Evolutionary conservation across 305 asterid species (phyloP).

Genomic region (Stenogyne calaminthoides): DNA sequence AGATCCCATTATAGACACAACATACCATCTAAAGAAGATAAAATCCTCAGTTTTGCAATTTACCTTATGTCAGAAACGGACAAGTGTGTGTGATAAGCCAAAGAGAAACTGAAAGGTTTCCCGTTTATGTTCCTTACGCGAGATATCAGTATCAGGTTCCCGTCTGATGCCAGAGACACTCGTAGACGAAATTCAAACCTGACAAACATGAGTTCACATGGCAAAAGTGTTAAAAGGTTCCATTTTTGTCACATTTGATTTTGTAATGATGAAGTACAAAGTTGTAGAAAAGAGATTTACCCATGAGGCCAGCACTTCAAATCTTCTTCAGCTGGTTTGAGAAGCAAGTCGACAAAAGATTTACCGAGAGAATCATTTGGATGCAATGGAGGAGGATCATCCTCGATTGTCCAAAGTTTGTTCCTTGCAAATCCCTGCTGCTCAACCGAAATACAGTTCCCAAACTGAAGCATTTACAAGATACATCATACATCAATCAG

Average conservation of each 20-base stretch:
- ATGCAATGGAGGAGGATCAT: constrained; percentile 79
- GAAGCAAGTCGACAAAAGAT: constrained; percentile 79
- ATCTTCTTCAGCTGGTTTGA: constrained; percentile 90
- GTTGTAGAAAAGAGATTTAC: constrained; percentile 38
- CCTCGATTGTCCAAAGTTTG: constrained; percentile 80
- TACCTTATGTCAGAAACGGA: constrained; percentile 96
- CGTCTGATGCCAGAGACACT: constrained; percentile 73
- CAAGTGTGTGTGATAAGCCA: constrained; percentile 82
- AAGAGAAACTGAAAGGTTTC: constrained; percentile 90
- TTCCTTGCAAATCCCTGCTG: constrained; percentile 88
- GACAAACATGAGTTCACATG: constrained; percentile 22
- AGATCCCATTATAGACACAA: not conserved
- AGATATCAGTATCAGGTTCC: constrained; percentile 79
- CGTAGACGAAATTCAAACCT: constrained; percentile 92
- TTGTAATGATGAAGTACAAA: not conserved
- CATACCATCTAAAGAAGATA: not conserved
- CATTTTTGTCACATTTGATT: not conserved
- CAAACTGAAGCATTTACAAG: constrained; percentile 52
- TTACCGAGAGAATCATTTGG: constrained; percentile 63
- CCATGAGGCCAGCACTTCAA: constrained; percentile 88
- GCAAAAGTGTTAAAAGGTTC: not conserved
- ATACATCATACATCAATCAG: constrained; percentile 8
- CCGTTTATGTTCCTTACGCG: constrained; percentile 86
- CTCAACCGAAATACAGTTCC: constrained; percentile 71
- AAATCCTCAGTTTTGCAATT: constrained; percentile 5